phyloP scores from a whole-genome alignment of 805 yeast genomes.

The Saturnispora sekii region DNA sequence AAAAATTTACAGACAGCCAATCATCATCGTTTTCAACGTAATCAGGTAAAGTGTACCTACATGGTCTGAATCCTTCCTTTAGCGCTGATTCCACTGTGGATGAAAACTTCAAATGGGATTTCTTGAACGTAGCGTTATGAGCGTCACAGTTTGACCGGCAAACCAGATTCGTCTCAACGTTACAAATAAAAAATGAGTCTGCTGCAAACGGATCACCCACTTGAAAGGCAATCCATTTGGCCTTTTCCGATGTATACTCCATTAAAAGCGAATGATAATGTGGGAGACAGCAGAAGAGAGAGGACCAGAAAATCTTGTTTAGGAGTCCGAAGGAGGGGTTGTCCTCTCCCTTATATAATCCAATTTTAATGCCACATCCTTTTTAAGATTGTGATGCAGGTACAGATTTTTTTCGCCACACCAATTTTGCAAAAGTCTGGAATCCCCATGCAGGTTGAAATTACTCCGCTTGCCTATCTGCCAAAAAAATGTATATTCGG shows the following conservation, averaged over 20 bases:
- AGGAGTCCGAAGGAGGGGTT: no score
- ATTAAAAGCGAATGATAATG: background rate
- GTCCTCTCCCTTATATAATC: no score
- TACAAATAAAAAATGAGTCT: constrained; percentile 45
- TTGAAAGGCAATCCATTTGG: constrained; percentile 56
- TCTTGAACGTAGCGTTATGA: constrained; percentile 32
- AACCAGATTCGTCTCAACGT: constrained; percentile 31
- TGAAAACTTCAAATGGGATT: constrained; percentile 38
- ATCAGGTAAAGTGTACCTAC: constrained; percentile 48
- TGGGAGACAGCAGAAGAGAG: no score
- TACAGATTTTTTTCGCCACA: no score
- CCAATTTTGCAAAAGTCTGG: no score
- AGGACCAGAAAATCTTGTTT: no score
- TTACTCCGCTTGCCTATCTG: no score
- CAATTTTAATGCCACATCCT: no score
- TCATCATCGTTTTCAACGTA: constrained; percentile 14
- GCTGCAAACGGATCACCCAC: constrained; percentile 60
- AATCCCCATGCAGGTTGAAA: no score
- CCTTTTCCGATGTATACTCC: constrained; percentile 27
- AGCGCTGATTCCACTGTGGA: constrained; percentile 34
- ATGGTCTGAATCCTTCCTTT: constrained; percentile 37
- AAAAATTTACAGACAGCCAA: constrained; percentile 13
- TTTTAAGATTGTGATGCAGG: no score
- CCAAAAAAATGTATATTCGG: no score
- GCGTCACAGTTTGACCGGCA: constrained; percentile 66